Evolutionary conservation across 768 basidiomycete species (phyloP), one percentile per base, ranked within the genome.

Genomic region (Russula sp.): DNA sequence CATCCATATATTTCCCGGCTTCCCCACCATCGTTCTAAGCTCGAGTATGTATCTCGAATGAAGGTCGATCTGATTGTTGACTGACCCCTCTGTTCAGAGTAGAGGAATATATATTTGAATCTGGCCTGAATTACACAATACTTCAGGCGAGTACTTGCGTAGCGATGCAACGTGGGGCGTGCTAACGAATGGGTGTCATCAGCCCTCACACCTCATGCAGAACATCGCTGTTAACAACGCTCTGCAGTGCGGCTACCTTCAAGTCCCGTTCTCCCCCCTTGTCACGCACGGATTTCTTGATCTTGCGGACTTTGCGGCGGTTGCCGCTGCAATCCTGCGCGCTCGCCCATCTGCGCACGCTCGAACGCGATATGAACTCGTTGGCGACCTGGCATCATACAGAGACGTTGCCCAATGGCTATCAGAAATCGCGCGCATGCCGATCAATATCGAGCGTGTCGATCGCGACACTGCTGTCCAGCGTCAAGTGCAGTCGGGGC

Each of bases 81-180:
- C 57, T 55, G 34, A 63, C 22, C 26, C 24, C 50, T 57, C 32
- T 32, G 9, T 38, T 36, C 20, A 74, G 74, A 58, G 69, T 76
- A 34, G 76, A 78, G 66, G 73, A 77, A 57, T 73, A 76, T 38
- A 73, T 78, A 10, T 71, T 75, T 50, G 75, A 76, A 51, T 75
- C 74, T 18, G 74, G 75, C 26, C 38, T 78, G 49, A 65, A 71
- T 50, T 76, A 76, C 65, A 77, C 77, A n/a, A 76, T 78, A 54
- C 71, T 76, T 24, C 69, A 75, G 70, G 72, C 69, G 51, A 34
- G 68, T 64, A 42, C 11, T 22, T 32, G 26, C 18, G 14, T 38
- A 5, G 22, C n/a, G n/a, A 4, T 42, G 38, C 26, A 32, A 11
- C 16, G 22, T 7, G 42, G 16, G 9, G 22, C 44, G n/a, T 32